Percentiles rank a stretch among this genome's conserved stretches.
These are phyloP conservation scores for Priceomyces fermenticarens DNA, from an alignment of 805 yeast species.

Conservation along the genomic window DNA sequence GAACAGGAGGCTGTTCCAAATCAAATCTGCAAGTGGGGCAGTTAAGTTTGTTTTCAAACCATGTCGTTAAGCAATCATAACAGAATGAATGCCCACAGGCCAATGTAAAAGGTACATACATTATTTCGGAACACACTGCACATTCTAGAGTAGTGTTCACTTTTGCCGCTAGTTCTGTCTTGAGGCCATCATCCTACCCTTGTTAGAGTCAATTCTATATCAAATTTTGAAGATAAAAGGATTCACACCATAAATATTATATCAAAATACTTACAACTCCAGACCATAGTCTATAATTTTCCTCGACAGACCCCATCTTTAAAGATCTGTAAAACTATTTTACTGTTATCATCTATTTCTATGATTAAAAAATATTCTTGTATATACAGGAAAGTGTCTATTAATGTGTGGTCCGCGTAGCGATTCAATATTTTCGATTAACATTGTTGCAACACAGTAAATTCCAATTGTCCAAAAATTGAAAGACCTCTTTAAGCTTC, in stretches of 20 bases:
- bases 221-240: not conserved
- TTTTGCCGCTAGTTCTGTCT: conserved; percentile 21
- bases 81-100: conserved; percentile 76
- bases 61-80: conserved; percentile 57
- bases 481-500: conserved; percentile 18
- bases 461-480: conserved; percentile 26
- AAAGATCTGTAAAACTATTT: not conserved
- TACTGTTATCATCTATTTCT: not conserved
- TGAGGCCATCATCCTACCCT: conserved; percentile 17
- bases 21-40: conserved; percentile 67
- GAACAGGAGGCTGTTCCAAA: conserved; percentile 47
- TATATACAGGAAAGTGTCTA: not conserved
- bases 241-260: no score
- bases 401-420: no score
- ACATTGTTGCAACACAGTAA: conserved; percentile 3
- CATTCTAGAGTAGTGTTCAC: conserved; percentile 43
- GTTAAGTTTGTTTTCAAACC: conserved; percentile 57
- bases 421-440: conserved; percentile 7
- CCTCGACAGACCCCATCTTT: conserved; percentile 6
- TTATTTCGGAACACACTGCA: conserved; percentile 65
- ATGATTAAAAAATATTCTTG: not conserved
- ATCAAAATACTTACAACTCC: conserved; percentile 2
- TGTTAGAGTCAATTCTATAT: not conserved
- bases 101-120: conserved; percentile 62
- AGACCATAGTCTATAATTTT: conserved; percentile 5